Percentiles rank a stretch among this genome's conserved stretches.
These are phyloP conservation scores for Candida sphagnicola DNA, from an alignment of 805 yeast genomes.

Conservation along the genomic window DNA sequence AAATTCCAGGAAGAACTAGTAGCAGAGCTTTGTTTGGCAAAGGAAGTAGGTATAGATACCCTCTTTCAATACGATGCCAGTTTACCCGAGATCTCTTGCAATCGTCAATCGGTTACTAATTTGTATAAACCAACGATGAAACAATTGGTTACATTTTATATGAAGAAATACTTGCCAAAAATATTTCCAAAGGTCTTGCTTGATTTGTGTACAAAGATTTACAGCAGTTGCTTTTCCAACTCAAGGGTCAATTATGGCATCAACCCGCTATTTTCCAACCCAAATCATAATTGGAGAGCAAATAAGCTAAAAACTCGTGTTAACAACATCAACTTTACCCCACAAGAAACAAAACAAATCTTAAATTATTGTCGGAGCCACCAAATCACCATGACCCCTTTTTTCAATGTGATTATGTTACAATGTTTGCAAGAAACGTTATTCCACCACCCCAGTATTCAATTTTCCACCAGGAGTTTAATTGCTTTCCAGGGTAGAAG, in stretches of 20 bases:
- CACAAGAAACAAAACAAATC: slow-evolving; percentile 9
- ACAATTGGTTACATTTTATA: slow-evolving; percentile 4
- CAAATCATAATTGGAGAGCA: slow-evolving; percentile 3
- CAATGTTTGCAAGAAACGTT: slow-evolving; percentile 15
- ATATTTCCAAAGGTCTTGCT: neutral
- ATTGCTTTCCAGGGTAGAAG: slow-evolving; percentile 17
- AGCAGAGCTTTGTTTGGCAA: slow-evolving; percentile 9
- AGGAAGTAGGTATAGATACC: slow-evolving; percentile 3
- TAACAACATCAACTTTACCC: slow-evolving; percentile 11
- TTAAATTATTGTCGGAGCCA: slow-evolving; percentile 13
- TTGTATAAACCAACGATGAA: slow-evolving; percentile 8
- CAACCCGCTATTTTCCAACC: slow-evolving; percentile 9
- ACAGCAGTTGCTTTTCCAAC: neutral
- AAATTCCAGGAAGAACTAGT: slow-evolving; percentile 24
- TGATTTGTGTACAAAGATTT: neutral
- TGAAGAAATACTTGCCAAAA: slow-evolving; percentile 5
- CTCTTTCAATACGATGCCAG: slow-evolving; percentile 7
- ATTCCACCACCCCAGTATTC: slow-evolving; percentile 4
- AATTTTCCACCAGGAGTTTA: slow-evolving; percentile 9
- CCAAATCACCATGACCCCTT: slow-evolving; percentile 20
- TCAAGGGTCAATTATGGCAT: slow-evolving; percentile 2
- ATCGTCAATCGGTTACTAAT: slow-evolving; percentile 8
- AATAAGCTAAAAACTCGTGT: slow-evolving; percentile 9
- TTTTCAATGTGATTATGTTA: slow-evolving; percentile 13
- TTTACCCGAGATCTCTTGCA: slow-evolving; percentile 8